phyloP scores from a whole-genome alignment of 495 filamentous ascomycete genomes.

The Daldinia loculata region DNA sequence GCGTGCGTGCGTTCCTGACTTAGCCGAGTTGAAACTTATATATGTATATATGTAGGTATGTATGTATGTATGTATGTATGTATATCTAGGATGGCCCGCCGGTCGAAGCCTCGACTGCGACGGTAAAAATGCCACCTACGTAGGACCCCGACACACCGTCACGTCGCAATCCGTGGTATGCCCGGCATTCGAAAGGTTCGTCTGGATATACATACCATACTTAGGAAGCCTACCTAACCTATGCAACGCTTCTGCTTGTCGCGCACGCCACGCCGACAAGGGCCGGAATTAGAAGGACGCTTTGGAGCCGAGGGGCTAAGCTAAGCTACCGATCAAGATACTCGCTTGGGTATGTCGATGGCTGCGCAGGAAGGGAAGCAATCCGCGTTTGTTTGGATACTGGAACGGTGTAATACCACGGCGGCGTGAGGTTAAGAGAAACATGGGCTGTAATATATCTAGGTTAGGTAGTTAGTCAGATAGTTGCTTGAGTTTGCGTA shows the following conservation, averaged over 20 bases:
- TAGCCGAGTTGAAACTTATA: background rate
- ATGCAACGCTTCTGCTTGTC: background rate
- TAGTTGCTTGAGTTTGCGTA: background rate
- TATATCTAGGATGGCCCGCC: background rate
- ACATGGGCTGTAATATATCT: background rate
- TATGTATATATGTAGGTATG: background rate
- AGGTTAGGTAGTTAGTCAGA: background rate
- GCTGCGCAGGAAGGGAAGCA: background rate
- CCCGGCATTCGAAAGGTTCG: background rate
- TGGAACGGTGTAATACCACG: background rate
- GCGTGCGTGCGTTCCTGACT: background rate
- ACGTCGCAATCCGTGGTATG: conserved; percentile 8
- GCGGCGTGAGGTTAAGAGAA: background rate
- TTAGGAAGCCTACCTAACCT: background rate
- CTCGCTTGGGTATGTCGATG: background rate
- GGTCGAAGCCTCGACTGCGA: conserved; percentile 19
- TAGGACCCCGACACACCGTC: background rate
- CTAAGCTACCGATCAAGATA: background rate
- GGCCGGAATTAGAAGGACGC: background rate
- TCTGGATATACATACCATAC: background rate
- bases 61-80: background rate
- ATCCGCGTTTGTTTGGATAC: background rate
- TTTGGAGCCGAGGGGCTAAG: background rate
- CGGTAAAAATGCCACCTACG: conserved; percentile 9
- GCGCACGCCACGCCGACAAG: no score